Conservation (phyloP, 352 stramenopile species). For the Pythium utonaiense region DNA sequence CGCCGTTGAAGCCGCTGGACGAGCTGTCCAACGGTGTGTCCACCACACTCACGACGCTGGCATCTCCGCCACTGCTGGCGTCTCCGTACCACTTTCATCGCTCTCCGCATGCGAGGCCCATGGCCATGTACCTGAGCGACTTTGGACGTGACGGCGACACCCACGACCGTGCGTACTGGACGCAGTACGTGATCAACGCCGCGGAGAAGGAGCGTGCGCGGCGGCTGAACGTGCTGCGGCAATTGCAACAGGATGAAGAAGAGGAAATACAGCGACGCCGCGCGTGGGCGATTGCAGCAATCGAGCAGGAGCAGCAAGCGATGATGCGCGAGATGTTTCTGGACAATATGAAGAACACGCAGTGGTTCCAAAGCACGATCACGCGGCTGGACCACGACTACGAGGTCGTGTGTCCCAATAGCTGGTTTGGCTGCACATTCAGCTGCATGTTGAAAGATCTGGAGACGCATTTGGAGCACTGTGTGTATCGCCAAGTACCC, state of each 20-base stretch:
- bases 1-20: background rate
- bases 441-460: slow-evolving; percentile 83
- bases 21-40: background rate
- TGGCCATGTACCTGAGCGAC: slow-evolving; percentile 5
- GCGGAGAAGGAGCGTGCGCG: slow-evolving; percentile 73
- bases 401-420: slow-evolving; percentile 83
- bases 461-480: slow-evolving; percentile 60
- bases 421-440: slow-evolving; percentile 83
- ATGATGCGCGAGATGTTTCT: slow-evolving; percentile 84
- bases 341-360: slow-evolving; percentile 87
- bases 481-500: slow-evolving; percentile 71
- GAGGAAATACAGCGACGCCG: slow-evolving; percentile 58
- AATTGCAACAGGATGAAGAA: slow-evolving; percentile 76
- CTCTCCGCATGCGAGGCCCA: background rate
- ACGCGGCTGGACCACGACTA: slow-evolving; percentile 76
- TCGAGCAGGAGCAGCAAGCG: slow-evolving; percentile 78
- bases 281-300: slow-evolving; percentile 71
- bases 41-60: background rate
- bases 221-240: slow-evolving; percentile 57
- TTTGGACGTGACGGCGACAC: background rate
- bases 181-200: slow-evolving; percentile 73
- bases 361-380: slow-evolving; percentile 87
- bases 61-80: slow-evolving; percentile 3
- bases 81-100: background rate
- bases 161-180: slow-evolving; percentile 72